Evolutionary conservation across 768 basidiomycete genomes (phyloP).

Genomic region (Boletus subparvulus): DNA sequence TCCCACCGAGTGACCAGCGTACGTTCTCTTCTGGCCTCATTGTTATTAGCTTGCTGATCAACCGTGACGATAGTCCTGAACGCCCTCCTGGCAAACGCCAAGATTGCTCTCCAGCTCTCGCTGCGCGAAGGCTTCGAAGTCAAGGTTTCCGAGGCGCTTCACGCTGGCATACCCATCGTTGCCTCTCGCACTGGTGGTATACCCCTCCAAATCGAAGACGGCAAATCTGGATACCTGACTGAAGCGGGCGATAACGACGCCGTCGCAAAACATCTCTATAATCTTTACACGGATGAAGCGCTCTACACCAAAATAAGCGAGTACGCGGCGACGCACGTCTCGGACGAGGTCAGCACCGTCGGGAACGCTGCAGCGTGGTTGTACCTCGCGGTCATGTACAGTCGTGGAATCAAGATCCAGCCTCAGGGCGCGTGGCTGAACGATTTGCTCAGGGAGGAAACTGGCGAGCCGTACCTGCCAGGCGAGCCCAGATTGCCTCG

Average conservation of each 20-base stretch:
- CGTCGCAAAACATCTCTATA: constrained; percentile 74
- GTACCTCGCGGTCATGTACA: constrained; percentile 79
- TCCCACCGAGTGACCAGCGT: constrained; percentile 85
- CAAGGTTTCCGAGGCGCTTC: constrained; percentile 94
- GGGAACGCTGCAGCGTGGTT: constrained; percentile 70
- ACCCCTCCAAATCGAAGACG: constrained; percentile 86
- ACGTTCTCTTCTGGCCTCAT: constrained; percentile 27
- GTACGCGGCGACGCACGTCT: constrained; percentile 73
- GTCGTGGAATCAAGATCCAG: constrained; percentile 70
- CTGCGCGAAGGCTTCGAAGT: constrained; percentile 96
- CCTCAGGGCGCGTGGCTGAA: constrained; percentile 86
- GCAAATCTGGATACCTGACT: constrained; percentile 85
- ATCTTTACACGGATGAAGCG: constrained; percentile 73
- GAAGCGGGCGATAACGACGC: constrained; percentile 71
- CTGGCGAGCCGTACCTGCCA: constrained; percentile 62
- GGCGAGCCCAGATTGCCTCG: constrained; percentile 77
- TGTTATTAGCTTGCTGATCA: constrained; percentile 1
- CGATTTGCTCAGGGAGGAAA: constrained; percentile 75
- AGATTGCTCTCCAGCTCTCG: constrained; percentile 88
- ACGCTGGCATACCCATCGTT: constrained; percentile 85
- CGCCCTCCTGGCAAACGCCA: constrained; percentile 83
- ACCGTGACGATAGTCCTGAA: constrained; percentile 61
- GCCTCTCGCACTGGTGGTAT: constrained; percentile 88
- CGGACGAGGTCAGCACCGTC: constrained; percentile 82
- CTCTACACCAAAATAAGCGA: constrained; percentile 63